Percentiles rank a stretch among this genome's conserved stretches.
Conservation (phyloP, 1,284 basidiomycete species). For the Irpex sp. region DNA sequence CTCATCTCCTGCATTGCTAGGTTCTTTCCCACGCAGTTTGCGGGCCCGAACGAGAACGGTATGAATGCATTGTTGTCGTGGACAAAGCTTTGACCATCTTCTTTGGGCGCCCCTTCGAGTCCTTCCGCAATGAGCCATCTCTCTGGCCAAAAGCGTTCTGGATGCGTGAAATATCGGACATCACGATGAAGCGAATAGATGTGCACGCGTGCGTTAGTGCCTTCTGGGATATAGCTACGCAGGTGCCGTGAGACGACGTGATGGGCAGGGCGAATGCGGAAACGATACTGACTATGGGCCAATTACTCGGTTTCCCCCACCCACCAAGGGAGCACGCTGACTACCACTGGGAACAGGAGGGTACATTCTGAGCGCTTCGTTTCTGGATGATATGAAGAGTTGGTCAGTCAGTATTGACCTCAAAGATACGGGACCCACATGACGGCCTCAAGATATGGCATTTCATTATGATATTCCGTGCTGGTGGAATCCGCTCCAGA, state of each 20-base stretch:
- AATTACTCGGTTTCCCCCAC: conserved; percentile 16
- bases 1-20: conserved; percentile 24
- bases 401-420: not conserved
- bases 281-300: conserved; percentile 24
- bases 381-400: conserved; percentile 32
- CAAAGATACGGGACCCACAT: conserved; percentile 7
- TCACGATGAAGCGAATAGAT: conserved; percentile 29
- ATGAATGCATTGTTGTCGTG: conserved; percentile 25
- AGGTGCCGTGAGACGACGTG: not conserved
- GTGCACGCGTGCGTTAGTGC: conserved; percentile 24
- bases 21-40: conserved; percentile 25
- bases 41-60: conserved; percentile 24
- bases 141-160: conserved; percentile 29
- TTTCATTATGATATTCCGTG: conserved; percentile 10
- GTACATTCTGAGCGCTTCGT: conserved; percentile 53
- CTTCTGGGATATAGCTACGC: conserved; percentile 23
- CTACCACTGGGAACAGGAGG: conserved; percentile 50
- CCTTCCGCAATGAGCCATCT: conserved; percentile 25
- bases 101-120: not conserved
- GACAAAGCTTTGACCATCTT: conserved; percentile 13
- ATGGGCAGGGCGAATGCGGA: not conserved
- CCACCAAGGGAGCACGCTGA: conserved; percentile 37
- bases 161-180: conserved; percentile 27
- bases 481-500: conserved; percentile 17
- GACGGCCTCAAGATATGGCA: conserved; percentile 25